A percentile compares a stretch with the other conserved stretches of the same genome.
These are phyloP conservation scores for Cladosporium austrohemisphaericum DNA, from an alignment of 2,329 filamentous ascomycete genomes.

Conservation along the genomic window DNA sequence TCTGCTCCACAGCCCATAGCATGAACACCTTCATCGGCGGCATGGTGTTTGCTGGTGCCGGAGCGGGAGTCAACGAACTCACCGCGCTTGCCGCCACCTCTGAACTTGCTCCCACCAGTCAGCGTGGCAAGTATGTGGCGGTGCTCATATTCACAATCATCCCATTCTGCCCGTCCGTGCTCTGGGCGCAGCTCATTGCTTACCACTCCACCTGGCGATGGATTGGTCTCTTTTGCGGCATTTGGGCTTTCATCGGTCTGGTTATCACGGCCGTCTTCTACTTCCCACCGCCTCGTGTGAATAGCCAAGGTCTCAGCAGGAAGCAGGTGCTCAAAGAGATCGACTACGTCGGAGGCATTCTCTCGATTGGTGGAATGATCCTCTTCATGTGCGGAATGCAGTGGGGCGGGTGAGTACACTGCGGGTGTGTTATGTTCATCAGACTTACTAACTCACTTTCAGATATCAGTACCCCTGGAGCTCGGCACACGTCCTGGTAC, in stretches of 20 bases:
- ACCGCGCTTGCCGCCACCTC: slow-evolving; percentile 66
- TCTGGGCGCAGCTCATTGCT: slow-evolving; percentile 59
- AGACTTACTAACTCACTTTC: background rate
- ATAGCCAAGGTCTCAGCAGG: slow-evolving; percentile 32
- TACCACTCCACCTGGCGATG: slow-evolving; percentile 52
- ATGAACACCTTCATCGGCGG: slow-evolving; percentile 64
- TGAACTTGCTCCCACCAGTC: slow-evolving; percentile 62
- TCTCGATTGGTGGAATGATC: slow-evolving; percentile 50
- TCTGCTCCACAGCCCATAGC: slow-evolving; percentile 53
- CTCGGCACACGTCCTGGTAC: slow-evolving; percentile 32
- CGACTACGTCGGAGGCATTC: slow-evolving; percentile 51
- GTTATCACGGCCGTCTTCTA: slow-evolving; percentile 52
- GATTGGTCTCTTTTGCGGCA: slow-evolving; percentile 50
- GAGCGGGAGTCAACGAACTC: slow-evolving; percentile 65
- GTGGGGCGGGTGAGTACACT: slow-evolving; percentile 16
- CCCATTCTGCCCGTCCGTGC: slow-evolving; percentile 59
- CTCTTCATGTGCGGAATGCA: slow-evolving; percentile 48
- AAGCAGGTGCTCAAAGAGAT: slow-evolving; percentile 44
- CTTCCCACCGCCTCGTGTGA: slow-evolving; percentile 48
- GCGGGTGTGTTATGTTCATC: background rate
- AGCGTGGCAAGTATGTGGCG: slow-evolving; percentile 62
- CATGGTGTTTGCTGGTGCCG: slow-evolving; percentile 59
- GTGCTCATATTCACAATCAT: slow-evolving; percentile 59
- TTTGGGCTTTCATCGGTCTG: slow-evolving; percentile 51
- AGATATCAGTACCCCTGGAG: slow-evolving; percentile 31